These are phyloP conservation scores for Setomelanomma holmii DNA, from an alignment of 2,329 filamentous ascomycete species.

Conservation along the genomic window DNA sequence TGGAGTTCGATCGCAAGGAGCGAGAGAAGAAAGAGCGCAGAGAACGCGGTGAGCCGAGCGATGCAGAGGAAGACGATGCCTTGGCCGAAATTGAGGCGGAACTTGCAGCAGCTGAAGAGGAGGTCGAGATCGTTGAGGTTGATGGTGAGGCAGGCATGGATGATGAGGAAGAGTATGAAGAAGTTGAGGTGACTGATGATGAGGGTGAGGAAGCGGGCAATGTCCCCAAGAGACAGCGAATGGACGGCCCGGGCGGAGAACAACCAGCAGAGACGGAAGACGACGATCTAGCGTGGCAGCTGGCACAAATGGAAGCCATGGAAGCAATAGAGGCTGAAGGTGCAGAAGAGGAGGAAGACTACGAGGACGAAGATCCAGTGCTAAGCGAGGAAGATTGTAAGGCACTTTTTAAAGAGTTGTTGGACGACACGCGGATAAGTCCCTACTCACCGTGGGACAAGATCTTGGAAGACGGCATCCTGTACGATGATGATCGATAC, in stretches of 20 bases:
- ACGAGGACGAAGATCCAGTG: constrained; percentile 74
- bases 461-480: constrained; percentile 78
- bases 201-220: constrained; percentile 55
- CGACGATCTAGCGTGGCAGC: constrained; percentile 90
- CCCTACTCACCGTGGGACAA: constrained; percentile 94
- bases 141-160: constrained; percentile 52
- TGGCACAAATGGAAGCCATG: constrained; percentile 85
- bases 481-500: constrained; percentile 88
- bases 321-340: constrained; percentile 79
- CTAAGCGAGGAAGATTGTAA: constrained; percentile 78
- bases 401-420: constrained; percentile 81
- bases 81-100: constrained; percentile 45
- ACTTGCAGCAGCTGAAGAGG: constrained; percentile 38
- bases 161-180: constrained; percentile 77
- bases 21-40: constrained; percentile 67
- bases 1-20: constrained; percentile 74
- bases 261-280: constrained; percentile 81
- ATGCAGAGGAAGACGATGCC: constrained; percentile 41
- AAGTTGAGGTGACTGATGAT: constrained; percentile 73
- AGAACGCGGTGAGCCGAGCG: constrained; percentile 54
- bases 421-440: constrained; percentile 81
- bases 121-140: constrained; percentile 41
- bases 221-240: constrained; percentile 59
- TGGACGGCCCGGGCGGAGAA: constrained; percentile 51
- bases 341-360: constrained; percentile 69